Evolutionary conservation across 805 yeast species (phyloP), one percentile per base, ranked within the genome.

Genomic region (Barnettozyma wickerhamii): DNA sequence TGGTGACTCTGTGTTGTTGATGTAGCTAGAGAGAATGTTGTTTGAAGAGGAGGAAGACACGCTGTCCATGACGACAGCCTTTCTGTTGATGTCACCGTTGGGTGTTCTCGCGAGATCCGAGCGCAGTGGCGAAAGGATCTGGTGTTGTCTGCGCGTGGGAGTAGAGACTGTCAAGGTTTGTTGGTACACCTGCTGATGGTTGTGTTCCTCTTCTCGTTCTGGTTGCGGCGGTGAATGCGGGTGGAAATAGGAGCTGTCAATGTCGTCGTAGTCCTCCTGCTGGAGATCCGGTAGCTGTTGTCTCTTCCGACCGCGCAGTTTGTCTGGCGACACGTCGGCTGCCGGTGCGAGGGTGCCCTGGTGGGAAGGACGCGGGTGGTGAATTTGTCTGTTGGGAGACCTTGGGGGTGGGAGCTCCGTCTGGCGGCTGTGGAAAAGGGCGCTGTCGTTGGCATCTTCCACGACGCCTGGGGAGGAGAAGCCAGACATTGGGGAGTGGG

Each of bases 41-140:
- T 28, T 47, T 6, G 59, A 52, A 12, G 57, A 52, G 10, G 48
- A 42, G 3, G 58, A 50, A 10, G 56, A 49, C 10, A 48, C 13
- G n/a, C 42, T 42, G 17, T 51, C 58, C 14, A 55, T 23, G 3
- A 56, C 50, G n/a, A 47, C 47, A 1, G 52, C 60, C 29, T 55
- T 49, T 38, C 60, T 46, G 28, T 56, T 52, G 14, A 23, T 23
- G 19, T 50, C 50, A 10, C 46, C 50, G 29, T 46, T 49, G 9
- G 58, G 56, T 5, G 56, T 50, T 17, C 40, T 33, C 4, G 36
- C 21, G 3, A 35, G 4, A 7, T 40, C 26, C 17, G 51, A 46
- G 35, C 51, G 46, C 33, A 50, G 24, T 4, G 58, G 58, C 0
- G 56, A 51, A 4, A 33, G 5, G 10, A 44, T 31, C 14, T 42